Evolutionary conservation across 2,329 filamentous ascomycete genomes (phyloP).

Genomic region (Diaporthe ilicicola): DNA sequence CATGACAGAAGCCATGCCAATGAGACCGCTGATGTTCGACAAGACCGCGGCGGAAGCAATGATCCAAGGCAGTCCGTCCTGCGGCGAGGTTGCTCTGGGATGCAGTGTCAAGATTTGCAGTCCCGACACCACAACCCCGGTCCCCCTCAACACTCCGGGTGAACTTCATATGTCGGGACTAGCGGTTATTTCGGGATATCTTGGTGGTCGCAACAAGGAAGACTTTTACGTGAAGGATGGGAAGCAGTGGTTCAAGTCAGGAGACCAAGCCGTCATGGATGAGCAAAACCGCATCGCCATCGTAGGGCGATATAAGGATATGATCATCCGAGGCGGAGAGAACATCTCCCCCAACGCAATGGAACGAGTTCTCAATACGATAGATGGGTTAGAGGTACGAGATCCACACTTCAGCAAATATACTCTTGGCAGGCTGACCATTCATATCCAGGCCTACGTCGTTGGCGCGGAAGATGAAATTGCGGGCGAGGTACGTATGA

Average conservation of each 20-base stretch:
- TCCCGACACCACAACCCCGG: not conserved
- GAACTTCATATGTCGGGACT: not conserved
- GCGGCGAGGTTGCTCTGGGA: not conserved
- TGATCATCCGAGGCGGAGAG: constrained; percentile 6
- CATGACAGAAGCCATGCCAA: constrained; percentile 2
- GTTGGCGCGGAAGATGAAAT: not conserved
- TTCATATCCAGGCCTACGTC: not conserved
- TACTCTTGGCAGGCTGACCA: not conserved
- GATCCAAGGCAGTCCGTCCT: not conserved
- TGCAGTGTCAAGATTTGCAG: constrained; percentile 3
- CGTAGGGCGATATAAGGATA: constrained; percentile 4
- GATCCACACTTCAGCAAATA: not conserved
- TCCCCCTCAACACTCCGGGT: not conserved
- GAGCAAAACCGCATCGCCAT: not conserved
- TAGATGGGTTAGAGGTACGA: constrained; percentile 6
- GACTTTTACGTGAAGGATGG: not conserved
- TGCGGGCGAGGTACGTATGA: not conserved
- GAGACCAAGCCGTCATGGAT: constrained; percentile 5
- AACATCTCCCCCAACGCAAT: not conserved
- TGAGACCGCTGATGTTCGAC: not conserved
- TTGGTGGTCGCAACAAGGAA: not conserved
- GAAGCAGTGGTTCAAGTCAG: constrained; percentile 9
- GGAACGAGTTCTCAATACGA: not conserved
- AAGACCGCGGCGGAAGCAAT: not conserved
- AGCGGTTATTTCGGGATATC: not conserved